Percentiles rank a stretch among this genome's conserved stretches.
These are phyloP conservation scores for Aspergillus candidus DNA, from an alignment of 2,329 filamentous ascomycete species.

Conservation along the genomic window DNA sequence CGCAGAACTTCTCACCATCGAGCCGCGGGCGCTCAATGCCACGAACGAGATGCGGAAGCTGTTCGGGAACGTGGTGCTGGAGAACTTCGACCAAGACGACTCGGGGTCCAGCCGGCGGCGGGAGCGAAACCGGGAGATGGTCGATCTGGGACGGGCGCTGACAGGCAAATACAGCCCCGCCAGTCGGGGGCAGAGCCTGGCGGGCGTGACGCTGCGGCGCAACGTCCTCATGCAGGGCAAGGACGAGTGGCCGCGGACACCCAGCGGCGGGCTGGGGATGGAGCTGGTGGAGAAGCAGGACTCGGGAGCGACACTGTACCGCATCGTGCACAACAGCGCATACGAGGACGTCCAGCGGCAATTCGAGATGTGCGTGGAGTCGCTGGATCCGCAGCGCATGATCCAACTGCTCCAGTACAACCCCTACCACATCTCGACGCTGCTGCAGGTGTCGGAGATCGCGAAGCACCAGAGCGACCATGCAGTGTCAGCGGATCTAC, in stretches of 20 bases:
- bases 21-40: conserved; percentile 71
- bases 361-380: conserved; percentile 74
- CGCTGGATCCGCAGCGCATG: conserved; percentile 77
- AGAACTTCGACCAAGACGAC: conserved; percentile 49
- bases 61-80: conserved; percentile 60
- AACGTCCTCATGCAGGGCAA: conserved; percentile 84
- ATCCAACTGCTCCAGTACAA: conserved; percentile 67
- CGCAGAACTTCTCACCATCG: conserved; percentile 54
- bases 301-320: conserved; percentile 64
- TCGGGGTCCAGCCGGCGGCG: conserved; percentile 44
- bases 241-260: conserved; percentile 75
- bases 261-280: conserved; percentile 81
- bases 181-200: conserved; percentile 57
- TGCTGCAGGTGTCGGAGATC: conserved; percentile 90
- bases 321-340: conserved; percentile 64
- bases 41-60: conserved; percentile 83
- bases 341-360: conserved; percentile 70
- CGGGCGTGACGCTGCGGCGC: conserved; percentile 64
- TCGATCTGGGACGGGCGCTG: conserved; percentile 51
- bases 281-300: conserved; percentile 52
- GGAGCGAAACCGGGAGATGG: conserved; percentile 47
- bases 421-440: conserved; percentile 85
- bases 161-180: conserved; percentile 49
- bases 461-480: conserved; percentile 88
- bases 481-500: conserved; percentile 75